Conservation (phyloP, 2,329 filamentous ascomycete species). For the Botryotinia convoluta region DNA sequence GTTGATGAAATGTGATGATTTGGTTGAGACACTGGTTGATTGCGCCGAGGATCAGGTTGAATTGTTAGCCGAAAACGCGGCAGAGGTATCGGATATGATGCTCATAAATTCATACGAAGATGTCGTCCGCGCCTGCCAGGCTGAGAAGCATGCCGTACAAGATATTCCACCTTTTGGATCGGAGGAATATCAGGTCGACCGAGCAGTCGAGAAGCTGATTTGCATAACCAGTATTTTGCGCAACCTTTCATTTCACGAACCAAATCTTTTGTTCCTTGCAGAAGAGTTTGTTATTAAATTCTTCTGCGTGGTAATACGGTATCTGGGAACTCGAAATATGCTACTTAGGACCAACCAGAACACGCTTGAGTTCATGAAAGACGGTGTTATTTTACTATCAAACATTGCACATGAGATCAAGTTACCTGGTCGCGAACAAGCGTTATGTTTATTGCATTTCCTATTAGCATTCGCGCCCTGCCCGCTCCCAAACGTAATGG, state of each 20-base stretch:
- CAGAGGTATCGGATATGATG: slow-evolving; percentile 83
- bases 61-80: slow-evolving; percentile 76
- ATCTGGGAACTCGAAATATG: slow-evolving; percentile 85
- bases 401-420: slow-evolving; percentile 81
- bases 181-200: slow-evolving; percentile 75
- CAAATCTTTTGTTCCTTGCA: slow-evolving; percentile 73
- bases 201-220: slow-evolving; percentile 80
- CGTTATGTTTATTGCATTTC: slow-evolving; percentile 81
- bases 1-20: slow-evolving; percentile 76
- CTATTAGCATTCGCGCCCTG: slow-evolving; percentile 84
- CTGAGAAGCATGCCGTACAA: slow-evolving; percentile 69
- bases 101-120: slow-evolving; percentile 85
- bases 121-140: slow-evolving; percentile 71
- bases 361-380: slow-evolving; percentile 96
- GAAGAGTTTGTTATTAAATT: slow-evolving; percentile 79
- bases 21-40: slow-evolving; percentile 84
- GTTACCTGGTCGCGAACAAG: slow-evolving; percentile 82
- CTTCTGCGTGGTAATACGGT: slow-evolving; percentile 76
- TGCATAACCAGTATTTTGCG: slow-evolving; percentile 90
- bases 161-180: slow-evolving; percentile 74
- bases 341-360: slow-evolving; percentile 79
- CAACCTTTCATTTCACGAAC: slow-evolving; percentile 83
- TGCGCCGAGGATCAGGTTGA: slow-evolving; percentile 89
- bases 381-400: slow-evolving; percentile 82
- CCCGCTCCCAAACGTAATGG: slow-evolving; percentile 60